Base-by-base conservation (phyloP, 805 yeast genomes). In the Candida pseudoglaebosa region DNA sequence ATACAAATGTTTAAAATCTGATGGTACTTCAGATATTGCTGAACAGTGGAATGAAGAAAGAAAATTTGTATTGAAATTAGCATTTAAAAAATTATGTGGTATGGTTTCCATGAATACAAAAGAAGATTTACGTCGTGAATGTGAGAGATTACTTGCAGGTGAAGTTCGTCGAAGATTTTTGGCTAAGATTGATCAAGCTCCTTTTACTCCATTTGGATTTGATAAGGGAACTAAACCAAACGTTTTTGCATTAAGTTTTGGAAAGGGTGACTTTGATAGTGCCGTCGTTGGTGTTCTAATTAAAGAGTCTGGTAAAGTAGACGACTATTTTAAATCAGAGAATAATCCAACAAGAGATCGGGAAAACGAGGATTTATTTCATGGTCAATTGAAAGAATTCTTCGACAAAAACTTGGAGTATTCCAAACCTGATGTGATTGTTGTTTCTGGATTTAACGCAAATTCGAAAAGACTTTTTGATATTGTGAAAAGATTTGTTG, bases 131-230 rank as follows among this genome's bases (percentile, higher is more conserved):
- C 77, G 88, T 39, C 75, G 83, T 41, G 82, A 75, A 40, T 84
- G 96, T 64, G 85, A 85, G 57, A 74, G 84, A 40, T 56, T 78
- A 31, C 70, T 93, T 32, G 80, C 80, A 36, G 73, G 70, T 41
- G 81, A 82, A 42, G 78, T 91, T 24, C 81, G 98, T 48, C 72
- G 75, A 31, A 68, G 75, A 20, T 84, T 91, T 53, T 67, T 78
- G 57, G 71, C 75, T 16, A 83, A 81, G 52, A 71, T 93, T 24
- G 93, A 91, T 57, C 98, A 90, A 66, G 96, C 98, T 2, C 97
- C 99, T 22, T 90, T 69, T 61, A 80, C 84, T 49, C 96, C 98
- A 4, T 73, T 76, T 33, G 83, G 85, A 4, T 82, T 73, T 47
- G 85, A 78, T 32, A 72, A 76, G 42, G 96, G 97, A 32, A 84